Evolutionary conservation across 768 basidiomycete genomes (phyloP).

Genomic region (Cantharellus cinnabarinus): DNA sequence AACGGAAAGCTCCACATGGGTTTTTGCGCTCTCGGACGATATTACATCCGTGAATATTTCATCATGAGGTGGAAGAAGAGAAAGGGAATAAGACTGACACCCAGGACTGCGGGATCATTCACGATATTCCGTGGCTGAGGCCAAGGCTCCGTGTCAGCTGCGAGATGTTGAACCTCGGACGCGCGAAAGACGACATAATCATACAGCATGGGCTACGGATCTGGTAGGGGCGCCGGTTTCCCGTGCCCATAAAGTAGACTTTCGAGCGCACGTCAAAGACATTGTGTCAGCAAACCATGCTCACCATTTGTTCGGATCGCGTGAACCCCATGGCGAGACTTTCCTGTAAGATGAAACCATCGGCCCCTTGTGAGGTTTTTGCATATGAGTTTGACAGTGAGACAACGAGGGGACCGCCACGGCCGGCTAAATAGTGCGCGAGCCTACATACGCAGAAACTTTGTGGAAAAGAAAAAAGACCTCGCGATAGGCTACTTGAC

Average conservation of each 20-base stretch:
- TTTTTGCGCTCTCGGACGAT: slow-evolving; percentile 26
- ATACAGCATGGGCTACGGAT: slow-evolving; percentile 74
- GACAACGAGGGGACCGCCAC: no score
- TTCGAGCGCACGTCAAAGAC: no score
- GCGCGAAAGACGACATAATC: slow-evolving; percentile 83
- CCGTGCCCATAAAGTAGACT: slow-evolving; percentile 81
- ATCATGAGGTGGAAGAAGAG: slow-evolving; percentile 14
- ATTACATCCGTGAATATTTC: slow-evolving; percentile 29
- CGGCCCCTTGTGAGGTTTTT: no score
- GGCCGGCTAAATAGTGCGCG: no score
- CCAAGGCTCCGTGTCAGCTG: slow-evolving; percentile 30
- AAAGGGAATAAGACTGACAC: slow-evolving; percentile 28
- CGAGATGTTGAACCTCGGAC: slow-evolving; percentile 75
- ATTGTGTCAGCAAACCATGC: no score
- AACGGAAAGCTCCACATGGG: slow-evolving; percentile 36
- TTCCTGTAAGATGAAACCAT: no score
- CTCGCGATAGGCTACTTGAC: no score
- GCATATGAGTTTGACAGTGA: no score
- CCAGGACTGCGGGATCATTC: slow-evolving; percentile 69
- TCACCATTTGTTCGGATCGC: no score
- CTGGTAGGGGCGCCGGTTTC: slow-evolving; percentile 41
- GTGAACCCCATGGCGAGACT: no score
- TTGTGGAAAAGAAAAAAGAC: no score
- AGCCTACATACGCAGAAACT: no score
- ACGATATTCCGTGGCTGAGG: not conserved